Evolutionary conservation across 345 rosid genomes (phyloP), one percentile per base, ranked within the genome.

Genomic region (Eucalyptus albens): DNA sequence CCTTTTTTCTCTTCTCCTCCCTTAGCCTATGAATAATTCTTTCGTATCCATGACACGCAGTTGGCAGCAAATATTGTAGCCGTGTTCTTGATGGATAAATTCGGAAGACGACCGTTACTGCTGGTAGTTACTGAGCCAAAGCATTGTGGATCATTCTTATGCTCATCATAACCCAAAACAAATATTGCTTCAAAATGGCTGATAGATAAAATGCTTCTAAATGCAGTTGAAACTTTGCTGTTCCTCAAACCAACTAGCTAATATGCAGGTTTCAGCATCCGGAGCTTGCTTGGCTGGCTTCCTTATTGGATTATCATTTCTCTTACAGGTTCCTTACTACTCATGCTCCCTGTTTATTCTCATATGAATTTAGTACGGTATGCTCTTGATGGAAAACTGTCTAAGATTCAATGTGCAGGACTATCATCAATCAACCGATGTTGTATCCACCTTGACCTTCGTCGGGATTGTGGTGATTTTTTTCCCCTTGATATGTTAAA

Each of bases 251-350:
- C 50, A 40, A 60, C 47, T 19, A 15, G n/a, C 77, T 56, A 15
- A 37, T 45, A 33, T 90, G 81, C 92, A 95, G 95, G 88, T 89
- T 40, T 92, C 94, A 31, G 89, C 93, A 12, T 59, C 77, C 11
- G 96, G 95, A 91, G 40, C 91, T 90, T 92, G 92, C 92, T 87
- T 93, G 8, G 89, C 91, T 87, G 86, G 87, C 56, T 86, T 90
- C 77, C 89, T 94, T 42, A 47, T 91, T 15, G 98, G 95, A 33
- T 62, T 92, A 24, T 87, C 94, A 87, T 96, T 95, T 90, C 86
- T 90, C 55, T 72, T 94, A 14, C 91, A 95, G 97, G 98, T 94
- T 60, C 80, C 26, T 86, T 22, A 9, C 42, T 22, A 49, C 21
- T 5, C 42, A 6, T 50, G 53, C 27, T 86, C 16, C 31, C 44